Evolutionary conservation across 495 filamentous ascomycete species (phyloP), one percentile per base, ranked within the genome.

Genomic region (Lophium mytilinum): DNA sequence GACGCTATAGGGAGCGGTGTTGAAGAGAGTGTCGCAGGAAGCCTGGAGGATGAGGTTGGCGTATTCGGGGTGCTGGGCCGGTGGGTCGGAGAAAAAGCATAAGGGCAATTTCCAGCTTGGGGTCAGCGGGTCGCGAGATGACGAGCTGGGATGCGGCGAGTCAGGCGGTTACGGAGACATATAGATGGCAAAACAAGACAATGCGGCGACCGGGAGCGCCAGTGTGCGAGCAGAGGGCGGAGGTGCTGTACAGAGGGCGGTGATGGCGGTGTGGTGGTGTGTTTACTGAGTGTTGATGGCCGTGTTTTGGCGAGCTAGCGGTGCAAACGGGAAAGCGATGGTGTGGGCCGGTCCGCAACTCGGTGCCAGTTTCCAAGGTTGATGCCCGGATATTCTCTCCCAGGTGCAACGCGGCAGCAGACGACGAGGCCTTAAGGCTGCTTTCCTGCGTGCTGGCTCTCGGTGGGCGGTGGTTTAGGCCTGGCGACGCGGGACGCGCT

Each of bases 41-140:
- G 15, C 37, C 11, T 11, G 12, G 33, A 56, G 42, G 42, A 12
- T 14, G 11, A 24, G n/a, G 30, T 49, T 36, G 15, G 53, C 37
- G 8, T 17, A 2, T 37, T 35, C 47, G n/a, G 21, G 17, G 43
- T 37, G 53, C 55, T 55, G 55, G 55, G 55, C 45, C 39, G 21
- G 55, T 55, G 60, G 45, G 55, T 58, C 50, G 60, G 50, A 51
- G 60, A 58, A 58, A 52, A 50, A 52, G 37, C 52, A 60, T 60
- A 55, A 46, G 57, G 42, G 57, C 45, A 35, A 53, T 48, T 41
- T 48, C 45, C 17, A 10, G 15, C 21, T 19, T 33, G 45, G 18
- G 19, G 45, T 30, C 17, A 47, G 15, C 12, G 45, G 21, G 45
- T 24, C 33, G 21, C 45, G 15, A 30, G 45, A 14, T 18, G 45